These are phyloP conservation scores for Penicillium freii DNA, from an alignment of 2,329 filamentous ascomycete species.

Conservation along the genomic window DNA sequence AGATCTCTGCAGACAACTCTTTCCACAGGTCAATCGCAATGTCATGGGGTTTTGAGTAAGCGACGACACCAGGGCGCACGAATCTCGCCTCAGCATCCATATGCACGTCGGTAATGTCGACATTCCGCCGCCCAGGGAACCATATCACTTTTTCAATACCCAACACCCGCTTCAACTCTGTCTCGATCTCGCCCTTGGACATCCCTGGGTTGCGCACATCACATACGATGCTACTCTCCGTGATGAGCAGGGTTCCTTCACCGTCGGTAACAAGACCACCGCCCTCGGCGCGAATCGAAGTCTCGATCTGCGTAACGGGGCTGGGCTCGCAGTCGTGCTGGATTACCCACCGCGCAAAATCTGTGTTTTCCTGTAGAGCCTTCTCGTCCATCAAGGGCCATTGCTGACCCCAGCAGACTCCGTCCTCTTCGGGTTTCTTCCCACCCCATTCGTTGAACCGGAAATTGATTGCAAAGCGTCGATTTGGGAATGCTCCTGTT, in stretches of 20 bases:
- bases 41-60: slow-evolving; percentile 21
- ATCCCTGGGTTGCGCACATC: slow-evolving; percentile 28
- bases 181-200: slow-evolving; percentile 23
- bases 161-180: slow-evolving; percentile 22
- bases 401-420: slow-evolving; percentile 12
- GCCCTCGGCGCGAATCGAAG: slow-evolving; percentile 26
- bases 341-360: slow-evolving; percentile 20
- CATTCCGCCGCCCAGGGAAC: slow-evolving; percentile 25
- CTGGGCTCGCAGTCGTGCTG: slow-evolving; percentile 13
- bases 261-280: slow-evolving; percentile 31
- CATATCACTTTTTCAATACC: slow-evolving; percentile 32
- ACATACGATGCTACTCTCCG: slow-evolving; percentile 31
- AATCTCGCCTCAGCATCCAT: slow-evolving; percentile 30
- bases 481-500: slow-evolving; percentile 11
- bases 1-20: slow-evolving; percentile 22
- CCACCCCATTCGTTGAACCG: slow-evolving; percentile 27
- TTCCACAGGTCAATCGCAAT: slow-evolving; percentile 14
- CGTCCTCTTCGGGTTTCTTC: slow-evolving; percentile 17
- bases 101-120: slow-evolving; percentile 33
- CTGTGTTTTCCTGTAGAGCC: slow-evolving; percentile 12
- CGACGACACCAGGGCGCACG: slow-evolving; percentile 24
- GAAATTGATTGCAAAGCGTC: slow-evolving; percentile 21
- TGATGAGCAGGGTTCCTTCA: slow-evolving; percentile 31
- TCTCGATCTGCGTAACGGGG: slow-evolving; percentile 14
- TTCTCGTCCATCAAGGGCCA: slow-evolving; percentile 17